phyloP scores from a whole-genome alignment of 495 filamentous ascomycete genomes.

The Aspergillus ellipticus region DNA sequence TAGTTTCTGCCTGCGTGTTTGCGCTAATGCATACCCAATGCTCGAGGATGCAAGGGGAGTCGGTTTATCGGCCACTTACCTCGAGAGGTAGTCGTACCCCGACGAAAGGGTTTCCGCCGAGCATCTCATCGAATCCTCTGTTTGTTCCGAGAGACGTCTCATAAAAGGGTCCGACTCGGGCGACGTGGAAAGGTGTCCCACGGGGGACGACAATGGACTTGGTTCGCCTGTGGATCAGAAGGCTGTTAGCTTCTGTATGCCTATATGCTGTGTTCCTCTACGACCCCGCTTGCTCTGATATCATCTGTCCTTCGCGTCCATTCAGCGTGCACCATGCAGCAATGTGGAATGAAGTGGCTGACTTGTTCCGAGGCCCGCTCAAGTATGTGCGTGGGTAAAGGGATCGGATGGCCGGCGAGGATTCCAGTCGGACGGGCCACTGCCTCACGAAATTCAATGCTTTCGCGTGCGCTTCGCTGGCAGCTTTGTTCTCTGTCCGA shows the following conservation, averaged over 20 bases:
- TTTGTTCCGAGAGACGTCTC: slow-evolving; percentile 55
- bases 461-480: not conserved
- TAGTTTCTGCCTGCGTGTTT: slow-evolving; percentile 40
- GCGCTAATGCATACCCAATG: slow-evolving; percentile 9
- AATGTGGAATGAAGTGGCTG: slow-evolving; percentile 10
- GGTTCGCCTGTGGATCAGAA: slow-evolving; percentile 31
- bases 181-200: slow-evolving; percentile 41
- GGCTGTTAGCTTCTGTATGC: slow-evolving; percentile 5
- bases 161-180: slow-evolving; percentile 42
- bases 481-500: not conserved
- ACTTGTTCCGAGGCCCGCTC: slow-evolving; percentile 7
- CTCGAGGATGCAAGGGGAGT: slow-evolving; percentile 19
- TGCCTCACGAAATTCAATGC: not conserved
- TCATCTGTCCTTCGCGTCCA: slow-evolving; percentile 5
- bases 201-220: slow-evolving; percentile 46
- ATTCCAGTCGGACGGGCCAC: not conserved
- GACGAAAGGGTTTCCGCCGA: slow-evolving; percentile 40
- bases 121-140: slow-evolving; percentile 35
- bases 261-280: not conserved
- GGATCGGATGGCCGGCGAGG: not conserved
- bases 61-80: slow-evolving; percentile 26
- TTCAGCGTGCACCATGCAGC: not conserved
- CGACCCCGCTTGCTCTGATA: not conserved
- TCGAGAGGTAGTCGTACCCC: slow-evolving; percentile 43
- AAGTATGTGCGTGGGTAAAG: slow-evolving; percentile 10